A percentile compares a stretch with the other conserved stretches of the same genome.
Conservation (phyloP, 2,329 filamentous ascomycete genomes). For the Ophiostoma triangulosporum region DNA sequence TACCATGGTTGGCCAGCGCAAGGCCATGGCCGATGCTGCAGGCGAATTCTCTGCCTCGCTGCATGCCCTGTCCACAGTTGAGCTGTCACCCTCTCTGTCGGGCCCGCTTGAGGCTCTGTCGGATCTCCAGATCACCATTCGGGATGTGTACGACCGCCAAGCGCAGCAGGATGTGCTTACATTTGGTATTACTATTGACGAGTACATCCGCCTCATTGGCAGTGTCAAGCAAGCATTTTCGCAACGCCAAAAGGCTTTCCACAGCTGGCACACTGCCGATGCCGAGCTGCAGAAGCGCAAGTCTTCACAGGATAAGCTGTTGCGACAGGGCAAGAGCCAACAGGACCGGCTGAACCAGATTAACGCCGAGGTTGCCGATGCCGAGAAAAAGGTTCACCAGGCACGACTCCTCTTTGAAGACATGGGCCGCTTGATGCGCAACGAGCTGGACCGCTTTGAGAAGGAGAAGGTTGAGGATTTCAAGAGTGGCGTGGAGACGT, state of each 20-base stretch:
- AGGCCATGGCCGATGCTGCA: slow-evolving; percentile 84
- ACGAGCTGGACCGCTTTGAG: slow-evolving; percentile 87
- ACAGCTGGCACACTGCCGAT: slow-evolving; percentile 86
- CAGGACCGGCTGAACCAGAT: slow-evolving; percentile 90
- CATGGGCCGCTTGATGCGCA: slow-evolving; percentile 87
- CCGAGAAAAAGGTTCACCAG: slow-evolving; percentile 85
- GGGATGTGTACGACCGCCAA: slow-evolving; percentile 90
- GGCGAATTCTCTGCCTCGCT: slow-evolving; percentile 87
- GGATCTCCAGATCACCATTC: slow-evolving; percentile 84
- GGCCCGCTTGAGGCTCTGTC: slow-evolving; percentile 83
- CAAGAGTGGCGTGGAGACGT: slow-evolving; percentile 95
- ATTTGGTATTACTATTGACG: slow-evolving; percentile 92
- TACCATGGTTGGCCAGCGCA: slow-evolving; percentile 79
- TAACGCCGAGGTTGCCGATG: slow-evolving; percentile 85
- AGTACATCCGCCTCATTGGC: slow-evolving; percentile 92
- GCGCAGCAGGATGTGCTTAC: slow-evolving; percentile 95
- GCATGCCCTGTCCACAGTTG: slow-evolving; percentile 83
- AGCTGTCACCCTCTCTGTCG: slow-evolving; percentile 78
- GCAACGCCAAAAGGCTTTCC: slow-evolving; percentile 89
- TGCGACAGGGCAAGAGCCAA: slow-evolving; percentile 87
- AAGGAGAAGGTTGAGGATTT: slow-evolving; percentile 98
- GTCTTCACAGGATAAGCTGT: slow-evolving; percentile 80
- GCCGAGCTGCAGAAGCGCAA: slow-evolving; percentile 84
- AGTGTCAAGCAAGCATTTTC: slow-evolving; percentile 87
- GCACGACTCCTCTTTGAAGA: slow-evolving; percentile 86